These are phyloP conservation scores for Colletotrichum graminicola DNA, from an alignment of 2,329 filamentous ascomycete genomes.

Conservation along the genomic window DNA sequence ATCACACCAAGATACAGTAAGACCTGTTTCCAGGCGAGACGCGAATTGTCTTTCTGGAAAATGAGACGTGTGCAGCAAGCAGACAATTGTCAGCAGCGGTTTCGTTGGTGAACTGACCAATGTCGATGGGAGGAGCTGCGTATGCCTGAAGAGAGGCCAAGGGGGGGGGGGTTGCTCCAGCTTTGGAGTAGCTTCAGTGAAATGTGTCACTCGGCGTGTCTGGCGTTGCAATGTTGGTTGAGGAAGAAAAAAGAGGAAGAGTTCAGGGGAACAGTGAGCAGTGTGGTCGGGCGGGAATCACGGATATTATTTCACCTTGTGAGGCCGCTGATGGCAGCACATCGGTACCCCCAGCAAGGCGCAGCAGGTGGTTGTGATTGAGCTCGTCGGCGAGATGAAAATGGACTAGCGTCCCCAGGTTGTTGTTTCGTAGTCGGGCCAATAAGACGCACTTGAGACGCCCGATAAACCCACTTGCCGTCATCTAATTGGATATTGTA, in stretches of 20 bases:
- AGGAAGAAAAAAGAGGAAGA: slow-evolving; percentile 19
- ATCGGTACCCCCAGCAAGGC: slow-evolving; percentile 41
- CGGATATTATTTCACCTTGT: slow-evolving; percentile 45
- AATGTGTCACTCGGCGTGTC: slow-evolving; percentile 24
- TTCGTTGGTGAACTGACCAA: slow-evolving; percentile 12
- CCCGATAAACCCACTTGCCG: background rate
- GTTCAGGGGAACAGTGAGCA: background rate
- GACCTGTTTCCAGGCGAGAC: background rate
- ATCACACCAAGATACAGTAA: background rate
- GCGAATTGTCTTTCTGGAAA: no score
- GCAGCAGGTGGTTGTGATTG: slow-evolving; percentile 43
- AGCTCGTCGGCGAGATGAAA: slow-evolving; percentile 57
- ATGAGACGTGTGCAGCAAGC: background rate
- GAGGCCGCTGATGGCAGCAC: slow-evolving; percentile 34
- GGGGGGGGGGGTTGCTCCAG: slow-evolving; percentile 20
- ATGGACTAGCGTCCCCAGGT: slow-evolving; percentile 50
- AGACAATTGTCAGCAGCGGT: slow-evolving; percentile 10
- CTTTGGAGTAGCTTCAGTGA: slow-evolving; percentile 23
- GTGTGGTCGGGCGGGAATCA: slow-evolving; percentile 43
- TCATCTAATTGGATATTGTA: slow-evolving; percentile 46
- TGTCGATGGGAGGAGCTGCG: slow-evolving; percentile 5
- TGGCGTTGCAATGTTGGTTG: background rate
- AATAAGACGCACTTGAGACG: slow-evolving; percentile 44
- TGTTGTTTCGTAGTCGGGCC: slow-evolving; percentile 38
- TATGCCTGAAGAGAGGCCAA: background rate